These are phyloP conservation scores for Apiospora marii DNA, from an alignment of 2,329 filamentous ascomycete genomes.

Conservation along the genomic window DNA sequence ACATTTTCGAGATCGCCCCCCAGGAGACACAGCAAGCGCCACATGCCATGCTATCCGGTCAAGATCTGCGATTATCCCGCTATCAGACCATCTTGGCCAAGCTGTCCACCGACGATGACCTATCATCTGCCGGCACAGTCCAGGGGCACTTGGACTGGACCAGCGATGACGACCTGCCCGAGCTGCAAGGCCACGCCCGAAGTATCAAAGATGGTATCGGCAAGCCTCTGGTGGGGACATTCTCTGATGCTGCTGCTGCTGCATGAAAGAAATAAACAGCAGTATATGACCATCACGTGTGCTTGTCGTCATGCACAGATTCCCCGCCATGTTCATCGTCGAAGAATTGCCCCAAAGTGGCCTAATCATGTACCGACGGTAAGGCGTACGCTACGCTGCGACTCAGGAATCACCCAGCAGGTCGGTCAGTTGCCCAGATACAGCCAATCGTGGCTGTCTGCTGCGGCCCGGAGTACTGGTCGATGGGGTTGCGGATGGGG, in stretches of 20 bases:
- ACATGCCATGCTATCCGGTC: conserved; percentile 51
- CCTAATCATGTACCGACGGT: conserved; percentile 18
- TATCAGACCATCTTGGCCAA: conserved; percentile 70
- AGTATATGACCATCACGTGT: background rate
- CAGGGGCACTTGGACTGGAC: conserved; percentile 58
- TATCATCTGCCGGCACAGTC: conserved; percentile 50
- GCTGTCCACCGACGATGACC: conserved; percentile 56
- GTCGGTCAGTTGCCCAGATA: background rate
- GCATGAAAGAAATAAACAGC: background rate
- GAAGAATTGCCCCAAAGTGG: conserved; percentile 6
- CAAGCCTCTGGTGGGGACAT: conserved; percentile 64
- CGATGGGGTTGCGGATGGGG: conserved; percentile 15
- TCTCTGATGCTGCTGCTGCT: conserved; percentile 65
- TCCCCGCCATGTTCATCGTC: background rate
- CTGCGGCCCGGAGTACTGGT: conserved; percentile 15
- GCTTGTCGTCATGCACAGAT: conserved; percentile 2
- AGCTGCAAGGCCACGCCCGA: conserved; percentile 50
- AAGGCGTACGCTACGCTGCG: background rate
- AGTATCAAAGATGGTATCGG: conserved; percentile 49
- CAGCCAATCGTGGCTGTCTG: conserved; percentile 13
- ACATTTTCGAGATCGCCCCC: conserved; percentile 71
- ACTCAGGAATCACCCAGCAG: conserved; percentile 7
- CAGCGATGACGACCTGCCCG: conserved; percentile 53
- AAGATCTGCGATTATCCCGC: conserved; percentile 62
- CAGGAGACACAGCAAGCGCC: conserved; percentile 49